Evolutionary conservation across 495 filamentous ascomycete species (phyloP).

Genomic region (Neurospora tetraspora): DNA sequence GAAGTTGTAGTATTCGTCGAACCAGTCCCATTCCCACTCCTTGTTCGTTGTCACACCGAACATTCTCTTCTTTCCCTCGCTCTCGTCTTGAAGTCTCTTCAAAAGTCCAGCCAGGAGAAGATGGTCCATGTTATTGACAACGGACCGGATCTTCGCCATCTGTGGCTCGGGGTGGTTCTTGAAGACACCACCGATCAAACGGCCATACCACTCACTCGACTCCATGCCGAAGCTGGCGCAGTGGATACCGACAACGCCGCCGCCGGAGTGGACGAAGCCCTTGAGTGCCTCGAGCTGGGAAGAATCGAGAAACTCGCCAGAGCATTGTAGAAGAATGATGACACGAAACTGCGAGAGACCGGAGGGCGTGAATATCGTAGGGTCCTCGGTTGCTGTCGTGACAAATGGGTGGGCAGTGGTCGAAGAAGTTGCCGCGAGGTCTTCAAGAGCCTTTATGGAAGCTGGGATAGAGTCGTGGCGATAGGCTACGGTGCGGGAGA

Average conservation of each 20-base stretch:
- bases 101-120: slow-evolving; percentile 13
- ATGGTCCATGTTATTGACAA: slow-evolving; percentile 14
- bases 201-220: slow-evolving; percentile 20
- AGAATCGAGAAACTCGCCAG: slow-evolving; percentile 24
- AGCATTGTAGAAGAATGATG: slow-evolving; percentile 27
- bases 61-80: not conserved
- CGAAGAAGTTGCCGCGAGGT: slow-evolving; percentile 11
- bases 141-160: slow-evolving; percentile 6
- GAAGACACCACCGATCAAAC: slow-evolving; percentile 27
- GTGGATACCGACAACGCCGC: slow-evolving; percentile 30
- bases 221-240: slow-evolving; percentile 25
- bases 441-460: slow-evolving; percentile 17
- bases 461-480: slow-evolving; percentile 28
- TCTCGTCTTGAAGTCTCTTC: slow-evolving; percentile 3
- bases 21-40: slow-evolving; percentile 17
- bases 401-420: slow-evolving; percentile 7
- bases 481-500: slow-evolving; percentile 26
- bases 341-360: slow-evolving; percentile 20
- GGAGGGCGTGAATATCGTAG: slow-evolving; percentile 16
- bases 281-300: slow-evolving; percentile 20
- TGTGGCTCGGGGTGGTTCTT: slow-evolving; percentile 25
- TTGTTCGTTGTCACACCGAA: not conserved
- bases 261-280: slow-evolving; percentile 20
- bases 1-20: slow-evolving; percentile 36
- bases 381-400: slow-evolving; percentile 21